These are phyloP conservation scores for Hemileccinum rubropunctum DNA, from an alignment of 768 basidiomycete genomes.

Conservation along the genomic window DNA sequence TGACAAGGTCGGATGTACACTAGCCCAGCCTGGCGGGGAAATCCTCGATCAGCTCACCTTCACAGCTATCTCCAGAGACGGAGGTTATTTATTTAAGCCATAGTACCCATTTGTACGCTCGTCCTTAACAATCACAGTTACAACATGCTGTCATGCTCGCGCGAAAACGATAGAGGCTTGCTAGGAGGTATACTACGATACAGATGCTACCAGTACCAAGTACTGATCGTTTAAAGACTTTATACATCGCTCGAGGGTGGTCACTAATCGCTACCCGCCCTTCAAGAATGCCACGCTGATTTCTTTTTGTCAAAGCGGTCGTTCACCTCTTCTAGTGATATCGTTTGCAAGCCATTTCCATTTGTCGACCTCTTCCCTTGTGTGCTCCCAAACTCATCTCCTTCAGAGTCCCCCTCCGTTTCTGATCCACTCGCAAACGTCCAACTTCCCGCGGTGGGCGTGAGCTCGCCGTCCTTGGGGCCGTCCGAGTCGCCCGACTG, in stretches of 20 bases:
- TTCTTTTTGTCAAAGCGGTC: constrained; percentile 20
- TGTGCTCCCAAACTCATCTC: constrained; percentile 29
- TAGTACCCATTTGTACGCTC: constrained; percentile 13
- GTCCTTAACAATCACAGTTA: not conserved
- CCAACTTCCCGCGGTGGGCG: constrained; percentile 70
- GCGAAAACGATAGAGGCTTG: too few species aligned
- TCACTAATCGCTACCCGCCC: too few species aligned
- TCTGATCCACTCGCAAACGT: constrained; percentile 51
- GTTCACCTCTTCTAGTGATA: constrained; percentile 27
- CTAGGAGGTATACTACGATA: too few species aligned
- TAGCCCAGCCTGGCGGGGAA: constrained; percentile 54
- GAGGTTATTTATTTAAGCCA: constrained; percentile 59
- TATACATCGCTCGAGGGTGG: not conserved
- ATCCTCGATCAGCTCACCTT: constrained; percentile 65
- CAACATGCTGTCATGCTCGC: too few species aligned
- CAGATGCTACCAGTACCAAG: too few species aligned
- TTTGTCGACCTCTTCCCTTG: constrained; percentile 13
- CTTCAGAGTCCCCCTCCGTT: constrained; percentile 29
- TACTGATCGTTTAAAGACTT: too few species aligned
- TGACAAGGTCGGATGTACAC: constrained; percentile 73
- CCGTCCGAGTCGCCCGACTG: constrained; percentile 43
- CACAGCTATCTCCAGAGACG: constrained; percentile 58
- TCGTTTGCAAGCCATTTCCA: constrained; percentile 24
- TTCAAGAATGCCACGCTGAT: constrained; percentile 15
- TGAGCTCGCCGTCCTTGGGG: constrained; percentile 43